These are phyloP conservation scores for Globisporangium spiculum DNA, from an alignment of 352 stramenopile genomes.

Conservation along the genomic window DNA sequence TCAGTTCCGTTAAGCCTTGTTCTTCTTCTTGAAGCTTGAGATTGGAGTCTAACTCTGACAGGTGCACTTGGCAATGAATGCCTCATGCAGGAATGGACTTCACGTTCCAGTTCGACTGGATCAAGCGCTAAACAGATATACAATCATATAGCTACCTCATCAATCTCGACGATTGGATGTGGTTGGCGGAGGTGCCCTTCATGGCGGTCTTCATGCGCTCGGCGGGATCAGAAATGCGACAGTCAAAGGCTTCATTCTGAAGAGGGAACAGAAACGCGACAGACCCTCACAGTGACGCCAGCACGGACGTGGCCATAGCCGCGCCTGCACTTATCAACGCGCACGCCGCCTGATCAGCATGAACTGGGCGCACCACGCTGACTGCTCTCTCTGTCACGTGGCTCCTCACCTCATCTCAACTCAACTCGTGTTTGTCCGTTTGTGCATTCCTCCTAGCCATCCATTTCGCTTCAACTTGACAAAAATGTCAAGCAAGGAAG, in stretches of 20 bases:
- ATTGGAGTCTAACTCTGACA: neutral
- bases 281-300: slow-evolving; percentile 2
- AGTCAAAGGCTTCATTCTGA: neutral
- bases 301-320: neutral
- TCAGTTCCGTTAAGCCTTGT: neutral
- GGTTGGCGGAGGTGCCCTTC: neutral
- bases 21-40: neutral
- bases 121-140: neutral
- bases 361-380: no score
- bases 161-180: neutral
- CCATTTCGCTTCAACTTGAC: neutral
- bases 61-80: neutral
- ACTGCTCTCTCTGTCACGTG: neutral
- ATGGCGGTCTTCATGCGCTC: neutral
- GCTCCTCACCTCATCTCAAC: neutral
- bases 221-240: slow-evolving; percentile 8
- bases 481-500: neutral
- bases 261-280: slow-evolving; percentile 1
- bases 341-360: neutral
- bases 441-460: neutral
- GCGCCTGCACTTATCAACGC: neutral
- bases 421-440: neutral
- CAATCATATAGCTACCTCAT: neutral
- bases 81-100: slow-evolving; percentile 2
- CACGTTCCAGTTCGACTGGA: slow-evolving; percentile 2